Evolutionary conservation across 768 basidiomycete species (phyloP), one percentile per base, ranked within the genome.

Genomic region (Suillus subaureus): DNA sequence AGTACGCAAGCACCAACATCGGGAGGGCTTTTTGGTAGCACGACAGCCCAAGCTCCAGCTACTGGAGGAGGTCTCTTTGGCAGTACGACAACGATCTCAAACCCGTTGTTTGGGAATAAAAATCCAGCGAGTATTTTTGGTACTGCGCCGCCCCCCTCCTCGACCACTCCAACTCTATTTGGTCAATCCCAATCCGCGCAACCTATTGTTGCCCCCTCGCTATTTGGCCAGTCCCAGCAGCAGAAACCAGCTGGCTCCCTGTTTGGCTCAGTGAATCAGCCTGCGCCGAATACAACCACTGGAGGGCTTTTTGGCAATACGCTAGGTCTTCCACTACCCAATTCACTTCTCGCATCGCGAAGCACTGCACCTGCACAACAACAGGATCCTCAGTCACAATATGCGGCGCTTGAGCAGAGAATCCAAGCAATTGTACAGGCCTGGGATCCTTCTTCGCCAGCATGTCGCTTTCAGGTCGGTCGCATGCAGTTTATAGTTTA

Each of bases 391-490:
- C 87, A 88, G 65, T 78, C 79, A 15, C 88, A 92, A 68, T 88
- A 85, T 64, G 68, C 76, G 3, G 82, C 79, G 45, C 71, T 92
- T 28, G 75, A 78, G 12, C 84, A 88, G 62, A 83, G 84, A 64
- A 87, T 94, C 28, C 88, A 92, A 71, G 79, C 72, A 0, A 83
- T 94, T 62, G 82, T 86, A 6, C 80, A 83, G 43, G 88, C 91
- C 4, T 96, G 93, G 92, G 87, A 89, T 71, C 80, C 92, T 26
- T 69, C 75, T 26, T 89, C 88, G 0, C 82, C 87, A 3, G 82
- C 87, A 51, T 94, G 93, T 75, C 84, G 89, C 56, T 96, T 96
- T 76, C 93, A 94, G 80, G 93, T 93, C 66, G 55, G 83, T 73
- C 42, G 65, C 61, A 12, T 61, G 18, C 12, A 23, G 66, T 35